A percentile compares a stretch with the other conserved stretches of the same genome.
Conservation (phyloP, 2,329 filamentous ascomycete genomes). For the Madurella mycetomatis region DNA sequence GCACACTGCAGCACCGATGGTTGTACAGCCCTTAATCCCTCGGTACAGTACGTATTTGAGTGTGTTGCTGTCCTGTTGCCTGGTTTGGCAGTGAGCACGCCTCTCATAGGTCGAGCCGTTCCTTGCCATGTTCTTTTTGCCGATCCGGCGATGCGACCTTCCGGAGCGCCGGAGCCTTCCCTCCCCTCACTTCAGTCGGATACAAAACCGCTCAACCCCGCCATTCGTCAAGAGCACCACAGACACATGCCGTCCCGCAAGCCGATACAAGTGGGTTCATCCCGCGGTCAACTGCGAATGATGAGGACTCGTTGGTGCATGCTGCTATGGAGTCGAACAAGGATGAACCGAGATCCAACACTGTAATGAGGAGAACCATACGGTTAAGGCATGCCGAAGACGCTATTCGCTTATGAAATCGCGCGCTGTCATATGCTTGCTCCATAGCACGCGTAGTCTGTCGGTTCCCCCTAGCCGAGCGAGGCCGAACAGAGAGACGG, state of each 20-base stretch:
- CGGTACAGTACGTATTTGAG: too few species aligned
- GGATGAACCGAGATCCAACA: too few species aligned
- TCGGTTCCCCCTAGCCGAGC: conserved; percentile 12
- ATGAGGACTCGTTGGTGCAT: not conserved
- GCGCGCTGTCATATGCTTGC: conserved; percentile 6
- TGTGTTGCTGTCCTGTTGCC: not conserved
- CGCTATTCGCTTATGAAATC: not conserved
- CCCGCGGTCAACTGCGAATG: not conserved
- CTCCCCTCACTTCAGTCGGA: not conserved
- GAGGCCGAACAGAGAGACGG: conserved; percentile 13
- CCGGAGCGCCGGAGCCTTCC: not conserved
- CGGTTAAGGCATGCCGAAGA: not conserved
- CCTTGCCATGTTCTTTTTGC: not conserved
- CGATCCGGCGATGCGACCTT: not conserved
- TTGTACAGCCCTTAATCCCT: too few species aligned
- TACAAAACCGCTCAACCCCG: conserved; percentile 9
- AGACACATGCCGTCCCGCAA: conserved; percentile 4
- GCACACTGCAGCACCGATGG: too few species aligned
- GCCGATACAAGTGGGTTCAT: not conserved
- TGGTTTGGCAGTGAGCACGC: conserved; percentile 1
- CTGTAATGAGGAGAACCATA: not conserved
- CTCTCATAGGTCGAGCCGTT: conserved; percentile 2
- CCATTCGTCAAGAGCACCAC: not conserved
- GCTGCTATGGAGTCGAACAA: not conserved
- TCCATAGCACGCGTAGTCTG: not conserved